A percentile compares a stretch with the other conserved stretches of the same genome.
These are phyloP conservation scores for Geopyxis carbonaria DNA, from an alignment of 495 filamentous ascomycete genomes.

Conservation along the genomic window DNA sequence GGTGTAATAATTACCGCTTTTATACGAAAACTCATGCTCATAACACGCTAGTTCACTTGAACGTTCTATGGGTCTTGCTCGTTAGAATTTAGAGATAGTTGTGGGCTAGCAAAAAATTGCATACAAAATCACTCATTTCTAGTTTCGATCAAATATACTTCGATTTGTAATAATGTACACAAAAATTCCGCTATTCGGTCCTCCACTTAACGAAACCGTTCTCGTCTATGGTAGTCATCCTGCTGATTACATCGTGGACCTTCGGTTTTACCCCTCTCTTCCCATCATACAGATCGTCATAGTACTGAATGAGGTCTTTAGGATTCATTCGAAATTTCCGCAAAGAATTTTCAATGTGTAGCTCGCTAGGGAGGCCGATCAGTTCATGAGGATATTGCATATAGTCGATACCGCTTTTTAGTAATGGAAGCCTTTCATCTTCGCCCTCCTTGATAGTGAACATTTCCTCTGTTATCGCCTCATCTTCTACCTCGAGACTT, in stretches of 20 bases:
- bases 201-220: slow-evolving; percentile 4
- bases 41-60: too few relatives aligned
- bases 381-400: slow-evolving; percentile 47
- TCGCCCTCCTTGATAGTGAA: slow-evolving; percentile 29
- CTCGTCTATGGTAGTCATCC: slow-evolving; percentile 31
- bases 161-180: slow-evolving; percentile 2
- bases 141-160: slow-evolving; percentile 8
- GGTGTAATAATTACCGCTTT: too few relatives aligned
- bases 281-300: slow-evolving; percentile 30
- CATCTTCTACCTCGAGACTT: slow-evolving; percentile 39
- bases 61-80: too few relatives aligned
- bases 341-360: slow-evolving; percentile 44
- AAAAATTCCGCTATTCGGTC: slow-evolving; percentile 6
- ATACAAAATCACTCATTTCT: slow-evolving; percentile 11
- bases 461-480: slow-evolving; percentile 46
- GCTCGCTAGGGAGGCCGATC: slow-evolving; percentile 58
- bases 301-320: slow-evolving; percentile 32
- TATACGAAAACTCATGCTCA: too few relatives aligned
- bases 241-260: slow-evolving; percentile 38
- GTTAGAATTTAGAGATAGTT: too few relatives aligned
- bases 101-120: too few relatives aligned
- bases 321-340: slow-evolving; percentile 24
- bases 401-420: slow-evolving; percentile 36
- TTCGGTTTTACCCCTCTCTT: slow-evolving; percentile 42
- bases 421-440: slow-evolving; percentile 33